Evolutionary conservation across 2,329 filamentous ascomycete species (phyloP).

Genomic region (Capronia americana): DNA sequence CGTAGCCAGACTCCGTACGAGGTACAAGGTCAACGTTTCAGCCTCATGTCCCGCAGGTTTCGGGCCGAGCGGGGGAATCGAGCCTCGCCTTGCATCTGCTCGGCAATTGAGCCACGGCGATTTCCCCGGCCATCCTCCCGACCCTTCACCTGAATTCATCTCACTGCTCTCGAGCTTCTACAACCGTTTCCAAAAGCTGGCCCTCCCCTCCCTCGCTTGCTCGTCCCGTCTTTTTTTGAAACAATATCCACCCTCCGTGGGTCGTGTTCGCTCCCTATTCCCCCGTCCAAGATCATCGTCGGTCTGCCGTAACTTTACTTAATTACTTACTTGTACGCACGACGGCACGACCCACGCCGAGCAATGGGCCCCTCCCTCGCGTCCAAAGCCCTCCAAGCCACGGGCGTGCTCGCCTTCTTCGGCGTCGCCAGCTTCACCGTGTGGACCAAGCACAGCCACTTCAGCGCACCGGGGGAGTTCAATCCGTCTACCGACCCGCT

Average conservation of each 20-base stretch:
- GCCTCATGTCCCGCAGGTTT: not conserved
- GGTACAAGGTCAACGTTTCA: not conserved
- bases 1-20: no score
- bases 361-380: conserved; percentile 18
- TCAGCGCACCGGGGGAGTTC: conserved; percentile 61
- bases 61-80: not conserved
- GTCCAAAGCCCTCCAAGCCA: conserved; percentile 47
- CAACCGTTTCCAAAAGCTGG: no score
- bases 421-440: conserved; percentile 60
- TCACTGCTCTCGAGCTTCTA: not conserved
- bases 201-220: no score
- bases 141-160: not conserved
- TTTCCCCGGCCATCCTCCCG: conserved; percentile 1
- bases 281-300: no score
- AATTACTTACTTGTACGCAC: no score
- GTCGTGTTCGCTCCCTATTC: no score
- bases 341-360: no score
- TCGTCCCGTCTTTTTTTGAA: no score
- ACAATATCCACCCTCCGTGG: no score
- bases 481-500: conserved; percentile 65
- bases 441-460: conserved; percentile 59
- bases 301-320: no score
- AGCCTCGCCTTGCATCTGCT: not conserved
- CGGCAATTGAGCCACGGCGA: conserved; percentile 6
- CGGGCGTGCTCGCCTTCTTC: conserved; percentile 56